These are phyloP conservation scores for Eucalyptus camaldulensis DNA, from an alignment of 345 rosid genomes.

Conservation along the genomic window DNA sequence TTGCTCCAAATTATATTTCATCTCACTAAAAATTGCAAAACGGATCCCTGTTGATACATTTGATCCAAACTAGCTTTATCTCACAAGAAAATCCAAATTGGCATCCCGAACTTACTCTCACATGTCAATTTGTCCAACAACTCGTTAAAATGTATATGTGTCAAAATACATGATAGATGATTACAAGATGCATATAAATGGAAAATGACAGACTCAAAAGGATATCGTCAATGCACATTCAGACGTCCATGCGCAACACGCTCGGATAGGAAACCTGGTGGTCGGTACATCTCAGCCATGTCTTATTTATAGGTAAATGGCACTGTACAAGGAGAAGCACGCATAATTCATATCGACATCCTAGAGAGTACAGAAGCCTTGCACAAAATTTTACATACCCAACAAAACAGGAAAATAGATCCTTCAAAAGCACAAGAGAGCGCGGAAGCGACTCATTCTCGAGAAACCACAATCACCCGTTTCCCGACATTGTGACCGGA, in stretches of 20 bases:
- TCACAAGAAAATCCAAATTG: neutral
- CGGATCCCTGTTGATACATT: fast-evolving
- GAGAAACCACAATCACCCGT: too few species aligned
- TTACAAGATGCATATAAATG: neutral
- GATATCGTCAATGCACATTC: neutral
- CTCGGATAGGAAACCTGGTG: neutral
- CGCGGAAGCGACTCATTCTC: too few species aligned
- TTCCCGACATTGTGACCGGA: too few species aligned
- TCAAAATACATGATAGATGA: fast-evolving
- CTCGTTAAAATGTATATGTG: neutral
- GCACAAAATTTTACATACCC: neutral
- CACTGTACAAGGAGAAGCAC: neutral
- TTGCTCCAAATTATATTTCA: neutral
- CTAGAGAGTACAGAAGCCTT: neutral
- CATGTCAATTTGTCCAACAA: fast-evolving
- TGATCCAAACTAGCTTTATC: neutral
- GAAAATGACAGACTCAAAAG: neutral
- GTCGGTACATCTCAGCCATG: neutral
- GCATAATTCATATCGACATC: neutral
- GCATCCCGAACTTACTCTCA: neutral
- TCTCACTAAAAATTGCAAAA: neutral
- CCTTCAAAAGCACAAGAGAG: too few species aligned
- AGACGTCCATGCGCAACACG: neutral
- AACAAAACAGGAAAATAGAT: neutral
- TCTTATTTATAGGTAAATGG: neutral